These are phyloP conservation scores for Pyrrhoderma noxium DNA, from an alignment of 1,284 basidiomycete species.

Conservation along the genomic window DNA sequence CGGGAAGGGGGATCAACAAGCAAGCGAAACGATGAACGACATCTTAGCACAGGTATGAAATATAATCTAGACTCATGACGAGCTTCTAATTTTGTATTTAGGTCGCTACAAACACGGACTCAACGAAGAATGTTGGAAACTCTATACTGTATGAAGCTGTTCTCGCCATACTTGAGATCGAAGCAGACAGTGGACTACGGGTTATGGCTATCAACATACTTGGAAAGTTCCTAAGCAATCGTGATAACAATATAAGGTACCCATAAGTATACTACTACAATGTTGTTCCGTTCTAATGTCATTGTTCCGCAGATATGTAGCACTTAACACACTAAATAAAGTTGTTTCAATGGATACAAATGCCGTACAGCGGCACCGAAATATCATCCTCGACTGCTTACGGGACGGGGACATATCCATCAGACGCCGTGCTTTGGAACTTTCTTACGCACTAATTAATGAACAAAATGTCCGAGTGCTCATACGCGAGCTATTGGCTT, in stretches of 20 bases:
- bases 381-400: slow-evolving; percentile 96
- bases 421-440: slow-evolving; percentile 89
- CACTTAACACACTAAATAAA: slow-evolving; percentile 97
- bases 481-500: slow-evolving; percentile 88
- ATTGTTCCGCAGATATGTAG: slow-evolving; percentile 71
- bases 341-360: slow-evolving; percentile 98
- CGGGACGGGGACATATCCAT: slow-evolving; percentile 99
- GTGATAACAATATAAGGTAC: slow-evolving; percentile 97
- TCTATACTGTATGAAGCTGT: slow-evolving; percentile 98
- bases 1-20: slow-evolving; percentile 78
- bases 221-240: slow-evolving; percentile 96
- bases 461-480: slow-evolving; percentile 92
- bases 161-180: slow-evolving; percentile 95
- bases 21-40: slow-evolving; percentile 98
- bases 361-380: slow-evolving; percentile 95
- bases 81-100: too few relatives aligned
- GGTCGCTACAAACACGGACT: slow-evolving; percentile 99
- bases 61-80: neutral
- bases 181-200: slow-evolving; percentile 90
- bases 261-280: slow-evolving; percentile 22
- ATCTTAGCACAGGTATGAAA: slow-evolving; percentile 81
- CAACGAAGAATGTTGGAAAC: slow-evolving; percentile 97
- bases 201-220: slow-evolving; percentile 99
- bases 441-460: slow-evolving; percentile 97
- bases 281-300: neutral